Evolutionary conservation across 352 stramenopile species (phyloP).

Genomic region (Globisporangium nunn): DNA sequence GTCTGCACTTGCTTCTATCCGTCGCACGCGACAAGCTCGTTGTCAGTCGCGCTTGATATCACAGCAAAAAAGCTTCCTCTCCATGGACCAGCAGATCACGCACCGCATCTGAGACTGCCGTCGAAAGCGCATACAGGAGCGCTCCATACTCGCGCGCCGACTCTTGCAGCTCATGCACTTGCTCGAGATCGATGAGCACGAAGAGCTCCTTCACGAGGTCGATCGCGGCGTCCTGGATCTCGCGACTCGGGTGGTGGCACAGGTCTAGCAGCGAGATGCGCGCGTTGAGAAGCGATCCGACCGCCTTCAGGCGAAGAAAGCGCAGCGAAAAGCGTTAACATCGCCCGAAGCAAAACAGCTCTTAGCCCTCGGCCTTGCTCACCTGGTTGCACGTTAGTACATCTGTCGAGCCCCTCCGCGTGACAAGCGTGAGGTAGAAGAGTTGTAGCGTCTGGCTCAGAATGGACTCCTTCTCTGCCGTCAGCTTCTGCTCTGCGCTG

Average conservation of each 20-base stretch:
- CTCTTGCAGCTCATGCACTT: constrained; percentile 76
- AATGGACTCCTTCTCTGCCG: constrained; percentile 26
- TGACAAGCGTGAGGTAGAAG: constrained; percentile 60
- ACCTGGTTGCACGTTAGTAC: constrained; percentile 42
- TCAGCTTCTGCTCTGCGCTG: constrained; percentile 18
- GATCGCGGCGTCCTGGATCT: constrained; percentile 48
- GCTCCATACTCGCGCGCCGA: constrained; percentile 69
- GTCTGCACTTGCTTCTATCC: neutral
- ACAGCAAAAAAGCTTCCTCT: neutral
- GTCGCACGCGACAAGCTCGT: neutral
- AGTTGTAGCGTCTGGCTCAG: constrained; percentile 45
- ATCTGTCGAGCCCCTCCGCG: constrained; percentile 43
- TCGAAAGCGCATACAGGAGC: constrained; percentile 58
- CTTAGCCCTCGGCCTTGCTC: neutral
- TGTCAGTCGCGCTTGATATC: neutral
- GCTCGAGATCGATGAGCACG: constrained; percentile 55
- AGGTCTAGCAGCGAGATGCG: constrained; percentile 58
- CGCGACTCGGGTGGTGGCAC: constrained; percentile 39
- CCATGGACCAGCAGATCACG: constrained; percentile 2
- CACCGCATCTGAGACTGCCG: constrained; percentile 27
- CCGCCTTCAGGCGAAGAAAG: constrained; percentile 17
- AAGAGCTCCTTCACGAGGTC: constrained; percentile 77
- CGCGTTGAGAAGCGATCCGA: constrained; percentile 57
- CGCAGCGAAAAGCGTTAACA: neutral
- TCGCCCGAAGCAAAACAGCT: neutral